phyloP scores from a whole-genome alignment of 805 yeast genomes.

The Naumovozyma baii region DNA sequence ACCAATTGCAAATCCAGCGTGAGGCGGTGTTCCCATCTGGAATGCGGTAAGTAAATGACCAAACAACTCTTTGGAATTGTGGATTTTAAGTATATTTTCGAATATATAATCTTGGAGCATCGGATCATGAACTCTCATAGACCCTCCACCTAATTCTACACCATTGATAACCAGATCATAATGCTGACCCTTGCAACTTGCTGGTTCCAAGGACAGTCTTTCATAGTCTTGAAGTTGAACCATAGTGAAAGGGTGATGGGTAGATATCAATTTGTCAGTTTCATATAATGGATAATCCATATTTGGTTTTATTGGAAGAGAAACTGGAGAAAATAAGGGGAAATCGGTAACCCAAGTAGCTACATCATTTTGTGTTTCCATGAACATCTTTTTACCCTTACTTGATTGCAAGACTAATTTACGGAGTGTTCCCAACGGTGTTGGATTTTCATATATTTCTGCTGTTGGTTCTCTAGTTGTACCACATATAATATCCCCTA shows the following conservation, averaged over 20 bases:
- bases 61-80: constrained; percentile 52
- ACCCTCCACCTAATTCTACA: constrained; percentile 94
- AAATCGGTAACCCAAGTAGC: constrained; percentile 86
- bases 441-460: constrained; percentile 80
- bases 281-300: constrained; percentile 54
- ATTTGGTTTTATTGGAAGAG: constrained; percentile 20
- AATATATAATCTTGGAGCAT: constrained; percentile 66
- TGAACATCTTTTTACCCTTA: constrained; percentile 33
- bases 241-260: constrained; percentile 99
- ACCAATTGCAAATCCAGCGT: constrained; percentile 94
- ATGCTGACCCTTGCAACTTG: constrained; percentile 75
- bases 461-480: constrained; percentile 53
- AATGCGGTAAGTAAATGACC: constrained; percentile 81
- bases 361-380: constrained; percentile 29
- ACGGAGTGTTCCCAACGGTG: constrained; percentile 82
- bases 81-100: constrained; percentile 49
- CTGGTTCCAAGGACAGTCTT: constrained; percentile 41
- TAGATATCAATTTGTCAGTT: constrained; percentile 42
- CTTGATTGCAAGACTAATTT: constrained; percentile 52
- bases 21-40: constrained; percentile 93
- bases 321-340: constrained; percentile 80
- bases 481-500: constrained; percentile 71
- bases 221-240: constrained; percentile 60
- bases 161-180: constrained; percentile 92
- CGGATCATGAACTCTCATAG: constrained; percentile 87